A percentile compares a stretch with the other conserved stretches of the same genome.
These are phyloP conservation scores for Penicillium herquei DNA, from an alignment of 495 filamentous ascomycete species.

Conservation along the genomic window DNA sequence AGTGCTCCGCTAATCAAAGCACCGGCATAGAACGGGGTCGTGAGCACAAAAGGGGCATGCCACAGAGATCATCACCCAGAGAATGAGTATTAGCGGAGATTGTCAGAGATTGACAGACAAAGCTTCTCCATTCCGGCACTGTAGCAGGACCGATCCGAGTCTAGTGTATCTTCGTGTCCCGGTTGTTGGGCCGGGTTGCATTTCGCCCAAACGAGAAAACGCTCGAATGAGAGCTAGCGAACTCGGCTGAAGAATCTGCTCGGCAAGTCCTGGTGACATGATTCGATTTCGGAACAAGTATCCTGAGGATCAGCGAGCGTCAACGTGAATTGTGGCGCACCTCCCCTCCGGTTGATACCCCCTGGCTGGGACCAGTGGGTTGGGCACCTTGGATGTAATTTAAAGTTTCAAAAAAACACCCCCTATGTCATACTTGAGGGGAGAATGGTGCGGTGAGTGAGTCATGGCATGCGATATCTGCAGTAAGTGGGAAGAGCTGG, in stretches of 20 bases:
- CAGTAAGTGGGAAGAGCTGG: background rate
- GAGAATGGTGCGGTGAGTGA: background rate
- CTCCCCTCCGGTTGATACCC: background rate
- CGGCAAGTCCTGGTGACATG: background rate
- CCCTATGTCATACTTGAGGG: background rate
- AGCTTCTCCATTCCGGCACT: background rate
- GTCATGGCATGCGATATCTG: background rate
- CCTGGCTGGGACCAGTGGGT: background rate
- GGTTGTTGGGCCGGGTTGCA: constrained; percentile 14
- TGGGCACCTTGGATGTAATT: background rate
- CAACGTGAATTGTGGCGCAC: background rate
- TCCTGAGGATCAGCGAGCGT: background rate
- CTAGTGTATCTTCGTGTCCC: constrained; percentile 8
- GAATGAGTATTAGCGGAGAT: background rate
- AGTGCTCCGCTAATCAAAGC: too few relatives aligned
- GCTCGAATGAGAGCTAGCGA: background rate
- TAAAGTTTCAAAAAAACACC: background rate
- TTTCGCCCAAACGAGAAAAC: constrained; percentile 10
- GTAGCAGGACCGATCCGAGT: constrained; percentile 10
- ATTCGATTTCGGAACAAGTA: background rate
- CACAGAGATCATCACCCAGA: too few relatives aligned
- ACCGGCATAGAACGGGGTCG: too few relatives aligned
- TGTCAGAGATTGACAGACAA: background rate
- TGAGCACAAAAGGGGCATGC: too few relatives aligned
- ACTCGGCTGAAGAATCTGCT: background rate